Base-by-base conservation (phyloP, 2,329 filamentous ascomycete genomes). In the Aspergillus udagawae region DNA sequence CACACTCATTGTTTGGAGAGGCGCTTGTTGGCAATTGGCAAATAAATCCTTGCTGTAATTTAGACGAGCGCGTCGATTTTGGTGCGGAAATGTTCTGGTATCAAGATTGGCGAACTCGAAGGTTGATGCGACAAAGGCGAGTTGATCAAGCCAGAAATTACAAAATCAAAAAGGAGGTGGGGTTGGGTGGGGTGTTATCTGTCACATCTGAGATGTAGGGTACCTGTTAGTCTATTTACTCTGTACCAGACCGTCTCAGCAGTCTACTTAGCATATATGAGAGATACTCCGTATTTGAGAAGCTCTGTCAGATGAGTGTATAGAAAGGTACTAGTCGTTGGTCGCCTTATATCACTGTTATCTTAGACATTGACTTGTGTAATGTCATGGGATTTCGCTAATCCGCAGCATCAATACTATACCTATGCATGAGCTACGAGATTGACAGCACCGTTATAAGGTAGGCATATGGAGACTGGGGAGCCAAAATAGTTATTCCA, bases 1-100 rank as follows among this genome's bases (percentile, higher is more conserved):
- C 47, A 62, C 54, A 51, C 48, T 53, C 64, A 64, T 66, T 25
- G 8, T 55, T 42, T n/a, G 28, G 27, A 35, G n/a, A 25, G 41
- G 49, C 42, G 32, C 49, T 35, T 25, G 10, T 54, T n/a, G 45
- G 42, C 27, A 54, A 23, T 35, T 4, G 23, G 12, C 14, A 14
- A 47, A 7, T 47, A 25, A 23, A 10, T n/a, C 44, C 32, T 38
- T 38, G 32, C 6, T 17, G 14, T 17, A 17, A 38, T 38, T 14
- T 38, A 35, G 32, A 38, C 32, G 32, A 38, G 32, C 5, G 14
- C 5, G 32, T 38, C 32, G 32, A 38, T 38, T 38, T 17, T 38
- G 32, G 32, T n/a, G 32, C 14, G 6, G 14, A 38, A 38, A 38
- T 38, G 32, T 5, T 17, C 32, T 17, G 32, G 5, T 6, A 38